Conservation (phyloP, 192 early-diverging fungal genomes). For the Coemansia sp. region DNA sequence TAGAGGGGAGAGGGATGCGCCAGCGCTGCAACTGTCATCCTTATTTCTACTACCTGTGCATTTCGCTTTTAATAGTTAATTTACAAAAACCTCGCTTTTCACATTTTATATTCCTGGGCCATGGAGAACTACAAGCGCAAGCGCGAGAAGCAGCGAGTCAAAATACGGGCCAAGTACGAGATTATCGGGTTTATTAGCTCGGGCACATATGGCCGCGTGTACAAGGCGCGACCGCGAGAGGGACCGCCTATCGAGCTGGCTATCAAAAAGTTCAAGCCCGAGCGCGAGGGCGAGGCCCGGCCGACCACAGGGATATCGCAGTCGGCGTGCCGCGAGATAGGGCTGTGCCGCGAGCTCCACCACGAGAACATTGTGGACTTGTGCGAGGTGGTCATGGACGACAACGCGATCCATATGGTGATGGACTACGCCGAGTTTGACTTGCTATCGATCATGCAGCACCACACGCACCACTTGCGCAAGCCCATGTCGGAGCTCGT, state of each 20-base stretch:
- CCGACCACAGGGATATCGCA: conserved; percentile 84
- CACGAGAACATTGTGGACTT: conserved; percentile 89
- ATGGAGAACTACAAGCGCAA: conserved; percentile 58
- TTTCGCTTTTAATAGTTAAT: background rate
- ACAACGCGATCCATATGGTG: conserved; percentile 94
- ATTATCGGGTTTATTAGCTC: conserved; percentile 92
- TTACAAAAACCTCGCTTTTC: background rate
- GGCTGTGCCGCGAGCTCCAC: conserved; percentile 86
- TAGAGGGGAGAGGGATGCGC: background rate
- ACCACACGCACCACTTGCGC: conserved; percentile 78
- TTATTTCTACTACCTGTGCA: background rate
- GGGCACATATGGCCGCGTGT: conserved; percentile 96
- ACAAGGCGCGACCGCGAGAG: conserved; percentile 77
- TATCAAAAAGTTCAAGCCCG: conserved; percentile 98
- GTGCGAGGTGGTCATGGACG: conserved; percentile 89
- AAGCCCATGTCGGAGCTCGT: conserved; percentile 82
- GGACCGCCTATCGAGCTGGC: conserved; percentile 72
- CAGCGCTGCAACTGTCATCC: background rate
- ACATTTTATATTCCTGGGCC: background rate
- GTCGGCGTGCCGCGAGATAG: conserved; percentile 92
- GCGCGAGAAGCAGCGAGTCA: conserved; percentile 55
- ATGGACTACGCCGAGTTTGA: conserved; percentile 98
- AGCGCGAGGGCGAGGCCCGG: conserved; percentile 83
- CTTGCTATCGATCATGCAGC: conserved; percentile 85
- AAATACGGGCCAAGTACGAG: conserved; percentile 74